phyloP scores from a whole-genome alignment of 1,284 basidiomycete species.

The Crucibulum parvulum region DNA sequence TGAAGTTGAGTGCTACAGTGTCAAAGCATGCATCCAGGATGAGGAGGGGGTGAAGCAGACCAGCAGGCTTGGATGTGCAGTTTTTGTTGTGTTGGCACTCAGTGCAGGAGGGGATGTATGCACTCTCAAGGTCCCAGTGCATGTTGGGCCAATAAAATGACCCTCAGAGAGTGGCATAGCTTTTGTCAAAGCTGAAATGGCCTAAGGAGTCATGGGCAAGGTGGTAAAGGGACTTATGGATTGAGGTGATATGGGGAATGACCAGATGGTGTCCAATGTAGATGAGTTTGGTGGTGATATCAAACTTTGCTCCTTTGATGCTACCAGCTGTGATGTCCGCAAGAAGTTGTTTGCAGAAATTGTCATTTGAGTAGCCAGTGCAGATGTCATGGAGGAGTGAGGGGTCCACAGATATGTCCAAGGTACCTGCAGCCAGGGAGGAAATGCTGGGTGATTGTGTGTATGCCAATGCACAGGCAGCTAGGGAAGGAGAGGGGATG shows the following conservation, averaged over 20 bases:
- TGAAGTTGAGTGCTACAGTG: slow-evolving; percentile 35
- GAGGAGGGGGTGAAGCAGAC: slow-evolving; percentile 26
- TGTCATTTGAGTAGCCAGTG: not conserved
- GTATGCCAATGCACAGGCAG: slow-evolving; percentile 28
- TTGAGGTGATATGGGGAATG: slow-evolving; percentile 37
- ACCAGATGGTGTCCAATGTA: slow-evolving; percentile 15
- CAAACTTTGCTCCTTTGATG: slow-evolving; percentile 8
- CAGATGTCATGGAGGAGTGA: slow-evolving; percentile 13
- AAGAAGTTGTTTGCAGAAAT: not conserved
- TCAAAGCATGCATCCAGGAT: slow-evolving; percentile 29
- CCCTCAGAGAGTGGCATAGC: slow-evolving; percentile 6
- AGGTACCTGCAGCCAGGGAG: too few relatives aligned
- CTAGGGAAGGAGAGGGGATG: not conserved
- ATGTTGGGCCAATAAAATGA: slow-evolving; percentile 16
- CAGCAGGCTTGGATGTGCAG: slow-evolving; percentile 8
- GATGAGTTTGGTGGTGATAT: not conserved
- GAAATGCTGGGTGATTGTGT: slow-evolving; percentile 14
- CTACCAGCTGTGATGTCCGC: slow-evolving; percentile 2
- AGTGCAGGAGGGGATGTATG: slow-evolving; percentile 37
- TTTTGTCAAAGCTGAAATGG: slow-evolving; percentile 31
- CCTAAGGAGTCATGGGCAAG: slow-evolving; percentile 31
- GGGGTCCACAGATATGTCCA: slow-evolving; percentile 20
- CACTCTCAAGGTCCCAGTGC: slow-evolving; percentile 6
- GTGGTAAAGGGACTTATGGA: slow-evolving; percentile 17
- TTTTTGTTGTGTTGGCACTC: slow-evolving; percentile 41